Base-by-base conservation (phyloP, 2,329 filamentous ascomycete genomes). In the Cryphonectria japonica region DNA sequence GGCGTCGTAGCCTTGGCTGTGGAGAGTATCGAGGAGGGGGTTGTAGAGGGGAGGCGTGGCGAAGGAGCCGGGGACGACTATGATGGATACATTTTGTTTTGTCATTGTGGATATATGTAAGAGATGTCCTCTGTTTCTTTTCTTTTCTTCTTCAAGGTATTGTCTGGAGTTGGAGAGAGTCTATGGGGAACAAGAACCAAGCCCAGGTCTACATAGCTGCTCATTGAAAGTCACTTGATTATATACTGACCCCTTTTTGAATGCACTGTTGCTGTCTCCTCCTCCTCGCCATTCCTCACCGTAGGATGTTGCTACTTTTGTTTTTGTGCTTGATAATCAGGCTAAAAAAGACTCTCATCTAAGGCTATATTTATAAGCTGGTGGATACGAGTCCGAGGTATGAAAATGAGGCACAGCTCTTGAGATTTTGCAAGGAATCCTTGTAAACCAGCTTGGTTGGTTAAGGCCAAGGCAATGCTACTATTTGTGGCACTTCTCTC, bases 41-140 rank as follows among this genome's bases (percentile, higher is more conserved):
- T 71, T 61, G 46, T 72, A 72, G 14, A 70, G 62, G 3, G 39
- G n/a, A 22, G 52, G 50, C 0, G 46, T 66, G 50, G 64, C 59
- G 52, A 71, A 74, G 29, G 73, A 74, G 41, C 71, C 73, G 0
- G 73, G 69, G 2, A 73, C 60, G 60, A 74, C 59, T n/a, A 74
- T 19, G 61, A 73, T 62, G 26, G 62, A 54, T 37, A 54, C 57
- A 34, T 59, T 66, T 19, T 46, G 37, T 11, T 29, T 62, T 29
- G 64, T 3, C 59, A 61, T 61, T 32, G 29, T 59, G 13, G 32
- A 19, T 59, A 16, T 32, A 4, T 32, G 13, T 32, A 14, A 3
- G n/a, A 14, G n/a, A 32, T 57, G 8, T 13, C 13, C 14, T 54
- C 6, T 34, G 34, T 6, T 34, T 34, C 1, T 34, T 34, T 34